A percentile compares a stretch with the other conserved stretches of the same genome.
Conservation (phyloP, 2,329 filamentous ascomycete species). For the Fusarium ambrosium region DNA sequence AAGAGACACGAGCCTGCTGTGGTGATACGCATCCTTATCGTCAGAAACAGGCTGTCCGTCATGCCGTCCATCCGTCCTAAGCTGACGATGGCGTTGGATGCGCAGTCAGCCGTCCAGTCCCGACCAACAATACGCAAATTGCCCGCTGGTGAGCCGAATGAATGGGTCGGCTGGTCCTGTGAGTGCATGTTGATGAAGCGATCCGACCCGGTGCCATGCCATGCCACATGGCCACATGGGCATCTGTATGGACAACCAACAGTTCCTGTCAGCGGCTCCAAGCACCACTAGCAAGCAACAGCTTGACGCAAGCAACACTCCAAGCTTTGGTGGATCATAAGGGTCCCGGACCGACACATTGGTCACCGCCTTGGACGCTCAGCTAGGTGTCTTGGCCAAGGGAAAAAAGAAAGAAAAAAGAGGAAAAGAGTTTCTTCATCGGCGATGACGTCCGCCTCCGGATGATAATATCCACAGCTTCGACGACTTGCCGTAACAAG, state of each 20-base stretch:
- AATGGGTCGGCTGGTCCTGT: constrained; percentile 13
- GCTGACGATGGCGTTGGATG: constrained; percentile 23
- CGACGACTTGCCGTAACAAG: constrained; percentile 22
- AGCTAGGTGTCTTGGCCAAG: constrained; percentile 7
- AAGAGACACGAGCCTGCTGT: not conserved
- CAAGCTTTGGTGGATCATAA: constrained; percentile 28
- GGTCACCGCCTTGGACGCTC: constrained; percentile 4
- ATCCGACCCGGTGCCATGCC: constrained; percentile 31
- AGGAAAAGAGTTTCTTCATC: not conserved
- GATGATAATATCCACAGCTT: constrained; percentile 14
- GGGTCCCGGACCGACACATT: constrained; percentile 11
- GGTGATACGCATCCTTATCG: not conserved
- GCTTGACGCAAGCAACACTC: constrained; percentile 15
- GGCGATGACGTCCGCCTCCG: constrained; percentile 4
- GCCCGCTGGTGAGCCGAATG: constrained; percentile 11
- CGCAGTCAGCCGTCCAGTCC: not conserved
- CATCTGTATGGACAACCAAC: constrained; percentile 14
- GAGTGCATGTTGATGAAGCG: constrained; percentile 26
- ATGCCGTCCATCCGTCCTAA: not conserved
- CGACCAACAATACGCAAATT: not conserved
- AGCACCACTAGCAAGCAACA: constrained; percentile 23
- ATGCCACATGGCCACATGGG: constrained; percentile 42
- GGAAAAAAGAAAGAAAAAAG: not conserved
- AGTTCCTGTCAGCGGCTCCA: not conserved
- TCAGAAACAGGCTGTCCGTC: not conserved